These are phyloP conservation scores for Lodderomyces metapsilosis DNA, from an alignment of 1,139 yeast genomes.

Conservation along the genomic window DNA sequence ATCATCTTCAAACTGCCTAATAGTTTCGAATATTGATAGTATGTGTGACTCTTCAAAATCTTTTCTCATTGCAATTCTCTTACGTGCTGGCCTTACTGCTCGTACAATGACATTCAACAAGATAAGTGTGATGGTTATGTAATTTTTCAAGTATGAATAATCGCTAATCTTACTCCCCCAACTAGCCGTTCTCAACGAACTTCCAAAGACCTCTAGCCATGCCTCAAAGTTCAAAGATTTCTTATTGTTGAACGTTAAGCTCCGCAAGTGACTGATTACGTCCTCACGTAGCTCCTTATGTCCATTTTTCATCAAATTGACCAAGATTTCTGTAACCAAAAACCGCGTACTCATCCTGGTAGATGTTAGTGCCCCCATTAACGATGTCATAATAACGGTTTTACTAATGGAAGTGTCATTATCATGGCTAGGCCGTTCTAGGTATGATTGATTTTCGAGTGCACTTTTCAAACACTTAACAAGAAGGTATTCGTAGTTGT, in stretches of 20 bases:
- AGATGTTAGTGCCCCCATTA: slow-evolving; percentile 38
- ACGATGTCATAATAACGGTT: slow-evolving; percentile 33
- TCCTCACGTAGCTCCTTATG: slow-evolving; percentile 13
- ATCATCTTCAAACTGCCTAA: slow-evolving; percentile 34
- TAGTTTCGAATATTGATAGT: slow-evolving; percentile 35
- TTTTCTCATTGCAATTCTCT: slow-evolving; percentile 35
- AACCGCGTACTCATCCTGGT: slow-evolving; percentile 43
- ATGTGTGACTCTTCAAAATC: slow-evolving; percentile 45
- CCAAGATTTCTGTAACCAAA: slow-evolving; percentile 43
- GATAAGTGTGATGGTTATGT: slow-evolving; percentile 44
- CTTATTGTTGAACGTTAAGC: slow-evolving; percentile 16
- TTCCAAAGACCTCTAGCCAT: not conserved
- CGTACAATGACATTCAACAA: slow-evolving; percentile 42
- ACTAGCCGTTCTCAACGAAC: slow-evolving; percentile 2
- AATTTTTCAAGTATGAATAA: slow-evolving; percentile 31
- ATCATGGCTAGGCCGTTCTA: slow-evolving; percentile 14
- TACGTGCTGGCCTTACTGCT: slow-evolving; percentile 29
- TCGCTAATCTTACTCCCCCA: slow-evolving; percentile 12
- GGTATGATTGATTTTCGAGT: slow-evolving; percentile 6
- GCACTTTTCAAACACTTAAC: slow-evolving; percentile 30
- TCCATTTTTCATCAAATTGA: slow-evolving; percentile 31
- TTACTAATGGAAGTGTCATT: slow-evolving; percentile 21
- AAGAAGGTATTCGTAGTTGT: slow-evolving; percentile 40
- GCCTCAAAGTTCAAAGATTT: not conserved
- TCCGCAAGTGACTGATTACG: slow-evolving; percentile 29